Conservation (phyloP, 108 stramenopile genomes). For the Cyclotella atomus region DNA sequence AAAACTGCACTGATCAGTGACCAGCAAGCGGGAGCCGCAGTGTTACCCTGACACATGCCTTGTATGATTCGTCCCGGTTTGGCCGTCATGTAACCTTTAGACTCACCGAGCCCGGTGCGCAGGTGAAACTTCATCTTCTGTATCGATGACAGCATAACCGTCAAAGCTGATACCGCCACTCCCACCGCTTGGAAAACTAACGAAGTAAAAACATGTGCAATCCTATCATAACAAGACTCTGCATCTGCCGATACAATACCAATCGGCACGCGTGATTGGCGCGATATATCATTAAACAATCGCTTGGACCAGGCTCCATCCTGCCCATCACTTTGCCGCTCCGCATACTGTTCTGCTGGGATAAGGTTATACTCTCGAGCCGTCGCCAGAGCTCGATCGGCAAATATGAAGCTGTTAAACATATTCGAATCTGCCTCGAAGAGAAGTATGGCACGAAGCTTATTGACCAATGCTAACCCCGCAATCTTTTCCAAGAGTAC, state of each 20-base stretch:
- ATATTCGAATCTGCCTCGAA: slow-evolving; percentile 26
- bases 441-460: slow-evolving; percentile 19
- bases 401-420: neutral
- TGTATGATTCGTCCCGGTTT: neutral
- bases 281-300: neutral
- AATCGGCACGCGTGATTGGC: neutral
- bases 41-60: slow-evolving; percentile 19
- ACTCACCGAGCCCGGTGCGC: slow-evolving; percentile 8
- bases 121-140: slow-evolving; percentile 17
- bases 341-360: slow-evolving; percentile 6
- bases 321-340: slow-evolving; percentile 8
- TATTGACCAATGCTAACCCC: slow-evolving; percentile 9
- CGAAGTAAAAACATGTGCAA: slow-evolving; percentile 1
- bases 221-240: neutral
- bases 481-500: slow-evolving; percentile 25
- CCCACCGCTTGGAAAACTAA: slow-evolving; percentile 9
- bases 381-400: neutral
- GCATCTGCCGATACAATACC: slow-evolving; percentile 6
- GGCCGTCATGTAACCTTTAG: neutral
- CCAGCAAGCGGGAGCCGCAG: neutral
- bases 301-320: slow-evolving; percentile 6
- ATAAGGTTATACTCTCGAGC: neutral
- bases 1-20: neutral
- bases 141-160: neutral
- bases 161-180: neutral